phyloP scores from a whole-genome alignment of 192 early-diverging fungal genomes.

The Linnemannia elongata region DNA sequence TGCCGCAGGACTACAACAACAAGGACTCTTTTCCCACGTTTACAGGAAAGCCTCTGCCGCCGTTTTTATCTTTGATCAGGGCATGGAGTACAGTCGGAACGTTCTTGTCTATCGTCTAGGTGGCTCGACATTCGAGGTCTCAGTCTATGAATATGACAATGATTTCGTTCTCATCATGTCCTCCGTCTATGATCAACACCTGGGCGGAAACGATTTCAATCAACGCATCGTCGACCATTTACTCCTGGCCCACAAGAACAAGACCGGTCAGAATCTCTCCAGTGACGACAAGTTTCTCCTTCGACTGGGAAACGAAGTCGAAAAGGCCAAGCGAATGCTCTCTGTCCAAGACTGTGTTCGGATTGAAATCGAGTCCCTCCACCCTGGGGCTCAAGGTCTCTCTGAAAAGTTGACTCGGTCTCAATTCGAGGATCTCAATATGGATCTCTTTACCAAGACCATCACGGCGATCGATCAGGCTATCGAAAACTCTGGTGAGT shows the following conservation, averaged over 20 bases:
- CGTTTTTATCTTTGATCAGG: constrained; percentile 6
- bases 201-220: constrained; percentile 92
- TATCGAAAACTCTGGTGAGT: constrained; percentile 77
- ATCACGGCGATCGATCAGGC: constrained; percentile 86
- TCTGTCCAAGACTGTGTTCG: constrained; percentile 19
- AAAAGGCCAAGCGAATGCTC: constrained; percentile 34
- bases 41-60: constrained; percentile 2
- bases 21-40: not conserved
- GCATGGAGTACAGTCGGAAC: constrained; percentile 70
- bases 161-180: constrained; percentile 83
- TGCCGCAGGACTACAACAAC: not conserved
- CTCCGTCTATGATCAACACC: constrained; percentile 83
- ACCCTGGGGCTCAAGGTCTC: constrained; percentile 64
- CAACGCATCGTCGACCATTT: constrained; percentile 88
- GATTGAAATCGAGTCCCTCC: constrained; percentile 12
- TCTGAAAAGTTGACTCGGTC: constrained; percentile 87
- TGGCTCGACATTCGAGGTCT: constrained; percentile 87
- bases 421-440: constrained; percentile 92
- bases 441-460: constrained; percentile 87
- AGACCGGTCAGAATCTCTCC: constrained; percentile 53
- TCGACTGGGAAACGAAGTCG: constrained; percentile 44
- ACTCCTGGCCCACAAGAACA: constrained; percentile 86
- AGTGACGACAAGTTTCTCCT: constrained; percentile 3
- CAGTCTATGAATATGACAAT: constrained; percentile 81
- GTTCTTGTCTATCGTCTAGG: constrained; percentile 87